Percentiles rank a stretch among this genome's conserved stretches.
Evolutionary conservation across 331 rosid genomes (phyloP).

Genomic region (Arachis monticola): DNA sequence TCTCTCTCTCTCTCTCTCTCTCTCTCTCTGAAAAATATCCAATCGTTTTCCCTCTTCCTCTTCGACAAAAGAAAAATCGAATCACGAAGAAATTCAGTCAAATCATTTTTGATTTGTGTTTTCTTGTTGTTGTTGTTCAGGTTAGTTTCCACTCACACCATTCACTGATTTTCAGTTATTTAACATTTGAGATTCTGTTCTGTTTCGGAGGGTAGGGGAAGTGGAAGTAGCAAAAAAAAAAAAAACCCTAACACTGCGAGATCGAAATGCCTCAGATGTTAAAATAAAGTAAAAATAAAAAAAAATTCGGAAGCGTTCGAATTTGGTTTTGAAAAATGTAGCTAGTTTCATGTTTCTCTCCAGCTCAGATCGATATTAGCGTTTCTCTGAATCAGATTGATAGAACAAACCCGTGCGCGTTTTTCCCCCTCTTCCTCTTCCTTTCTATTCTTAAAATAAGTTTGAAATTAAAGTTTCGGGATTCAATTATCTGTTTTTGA

Average conservation of each 20-base stretch:
- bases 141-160: conserved; percentile 46
- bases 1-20: not conserved
- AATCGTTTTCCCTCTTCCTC: conserved; percentile 19
- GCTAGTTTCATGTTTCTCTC: conserved; percentile 32
- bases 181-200: not conserved
- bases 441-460: not conserved
- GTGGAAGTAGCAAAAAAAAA: not conserved
- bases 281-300: conserved; percentile 23
- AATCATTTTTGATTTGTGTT: not conserved
- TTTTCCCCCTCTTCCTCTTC: conserved; percentile 27
- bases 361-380: conserved; percentile 45
- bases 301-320: not conserved
- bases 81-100: not conserved
- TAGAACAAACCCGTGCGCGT: not conserved
- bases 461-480: not conserved
- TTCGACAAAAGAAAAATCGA: conserved; percentile 9
- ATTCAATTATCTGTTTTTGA: not conserved
- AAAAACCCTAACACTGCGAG: conserved; percentile 12
- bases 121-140: conserved; percentile 32
- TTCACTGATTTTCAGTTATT: not conserved
- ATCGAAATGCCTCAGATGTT: no score
- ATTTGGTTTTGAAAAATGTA: conserved; percentile 2
- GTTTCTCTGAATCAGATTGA: conserved; percentile 20
- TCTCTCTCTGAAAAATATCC: conserved; percentile 10
- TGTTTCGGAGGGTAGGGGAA: conserved; percentile 8